Base-by-base conservation (phyloP, 768 basidiomycete genomes). In the Lentinula raphanica region DNA sequence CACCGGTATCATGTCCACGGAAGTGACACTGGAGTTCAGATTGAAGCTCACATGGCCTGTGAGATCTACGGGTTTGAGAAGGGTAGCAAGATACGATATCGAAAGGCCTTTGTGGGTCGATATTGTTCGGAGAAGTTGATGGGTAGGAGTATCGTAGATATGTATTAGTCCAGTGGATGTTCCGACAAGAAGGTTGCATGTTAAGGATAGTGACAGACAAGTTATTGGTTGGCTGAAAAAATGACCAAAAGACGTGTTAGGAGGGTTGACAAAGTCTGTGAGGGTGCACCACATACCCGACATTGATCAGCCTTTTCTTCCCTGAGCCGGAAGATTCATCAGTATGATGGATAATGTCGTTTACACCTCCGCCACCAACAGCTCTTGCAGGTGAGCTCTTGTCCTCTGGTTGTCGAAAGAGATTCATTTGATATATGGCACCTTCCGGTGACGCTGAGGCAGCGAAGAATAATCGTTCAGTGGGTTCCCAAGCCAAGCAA, bases 381-480 rank as follows among this genome's bases (percentile, higher is more conserved):
- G 90, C 89, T 71, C 91, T 87, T 31, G 81, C 71, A 11, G 76
- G 69, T 19, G 76, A 73, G 0, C 75, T 76, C n/a, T 80, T 81
- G 56, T 79, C 73, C 59, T 81, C 79, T 19, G 79, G 75, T 64
- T 85, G 80, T 27, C 83, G 80, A 71, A 89, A 94, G 28, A 95
- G 72, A 63, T 92, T 87, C 62, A 90, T 81, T 68, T 91, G 88
- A 70, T 90, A 83, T 64, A 95, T 80, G 11, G 82, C 84, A 3
- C 92, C 91, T 49, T 87, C 79, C 25, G n/a, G 12, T 5, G 51
- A 53, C 12, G 77, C 63, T 0, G 92, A 92, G 9, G 86, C 89
- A 29, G 92, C 92, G 67, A 97, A 94, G 71, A 98, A 92, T 49
- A 88, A 75, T 25, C 95, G 83, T 73, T 98, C 96, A 0, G 87